A percentile compares a stretch with the other conserved stretches of the same genome.
Evolutionary conservation across 805 yeast species (phyloP).

Genomic region (Candida koratica): DNA sequence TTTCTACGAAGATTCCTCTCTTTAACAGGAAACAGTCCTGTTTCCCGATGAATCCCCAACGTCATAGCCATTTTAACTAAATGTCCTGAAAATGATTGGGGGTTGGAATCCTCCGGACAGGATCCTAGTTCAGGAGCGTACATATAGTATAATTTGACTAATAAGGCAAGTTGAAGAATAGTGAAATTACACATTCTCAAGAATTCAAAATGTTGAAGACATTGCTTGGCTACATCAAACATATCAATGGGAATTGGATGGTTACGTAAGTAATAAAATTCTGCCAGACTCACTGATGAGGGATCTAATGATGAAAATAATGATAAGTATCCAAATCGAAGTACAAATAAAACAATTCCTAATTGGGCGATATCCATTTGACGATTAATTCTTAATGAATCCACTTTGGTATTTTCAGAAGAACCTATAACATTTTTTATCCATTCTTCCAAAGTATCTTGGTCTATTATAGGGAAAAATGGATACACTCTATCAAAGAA

Average conservation of each 20-base stretch:
- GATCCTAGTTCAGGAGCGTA: slow-evolving; percentile 58
- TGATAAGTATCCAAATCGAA: slow-evolving; percentile 36
- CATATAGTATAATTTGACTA: slow-evolving; percentile 50
- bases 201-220: slow-evolving; percentile 34
- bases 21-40: slow-evolving; percentile 41
- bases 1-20: slow-evolving; percentile 29
- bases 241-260: slow-evolving; percentile 31
- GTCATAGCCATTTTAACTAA: slow-evolving; percentile 64
- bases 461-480: slow-evolving; percentile 41
- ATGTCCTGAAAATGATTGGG: slow-evolving; percentile 54
- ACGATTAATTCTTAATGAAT: slow-evolving; percentile 25
- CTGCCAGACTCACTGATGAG: slow-evolving; percentile 17
- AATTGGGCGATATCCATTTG: slow-evolving; percentile 34
- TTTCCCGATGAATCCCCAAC: slow-evolving; percentile 68
- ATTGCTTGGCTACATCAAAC: slow-evolving; percentile 32
- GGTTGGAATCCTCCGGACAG: slow-evolving; percentile 55
- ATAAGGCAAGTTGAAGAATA: slow-evolving; percentile 50
- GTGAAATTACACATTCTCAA: slow-evolving; percentile 41
- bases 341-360: slow-evolving; percentile 32
- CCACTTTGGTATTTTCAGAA: slow-evolving; percentile 16
- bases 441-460: slow-evolving; percentile 27
- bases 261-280: slow-evolving; percentile 17
- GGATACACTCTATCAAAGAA: slow-evolving; percentile 40
- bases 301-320: slow-evolving; percentile 29
- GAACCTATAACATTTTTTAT: slow-evolving; percentile 32